Percentiles rank a stretch among this genome's conserved stretches.
Evolutionary conservation across 2,329 filamentous ascomycete genomes (phyloP).

Genomic region (Claviceps sorghi): DNA sequence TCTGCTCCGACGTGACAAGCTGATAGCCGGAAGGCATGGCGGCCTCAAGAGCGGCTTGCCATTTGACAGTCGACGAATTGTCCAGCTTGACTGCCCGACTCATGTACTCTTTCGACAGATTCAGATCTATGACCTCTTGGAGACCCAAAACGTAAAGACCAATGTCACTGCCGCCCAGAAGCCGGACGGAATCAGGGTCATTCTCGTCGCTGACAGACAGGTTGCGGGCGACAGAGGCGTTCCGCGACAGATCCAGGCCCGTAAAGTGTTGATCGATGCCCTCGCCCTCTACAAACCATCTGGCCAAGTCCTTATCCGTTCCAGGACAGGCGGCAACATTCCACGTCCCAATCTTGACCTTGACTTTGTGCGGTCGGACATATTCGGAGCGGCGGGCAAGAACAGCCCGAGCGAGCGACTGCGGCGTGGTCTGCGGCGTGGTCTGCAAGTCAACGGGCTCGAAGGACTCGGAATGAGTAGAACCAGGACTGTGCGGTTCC

Average conservation of each 20-base stretch:
- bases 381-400: conserved; percentile 67
- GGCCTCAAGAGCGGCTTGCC: conserved; percentile 62
- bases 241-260: conserved; percentile 32
- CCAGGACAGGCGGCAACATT: conserved; percentile 78
- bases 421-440: conserved; percentile 39
- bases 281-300: conserved; percentile 74
- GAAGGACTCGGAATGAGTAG: conserved; percentile 19
- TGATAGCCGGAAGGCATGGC: conserved; percentile 65
- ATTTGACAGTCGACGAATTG: conserved; percentile 54
- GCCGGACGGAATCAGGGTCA: conserved; percentile 19
- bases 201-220: conserved; percentile 22
- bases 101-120: conserved; percentile 64
- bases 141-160: conserved; percentile 81
- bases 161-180: conserved; percentile 52
- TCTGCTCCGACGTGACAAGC: conserved; percentile 65
- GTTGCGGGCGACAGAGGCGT: conserved; percentile 20
- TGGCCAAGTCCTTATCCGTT: conserved; percentile 73
- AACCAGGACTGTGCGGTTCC: conserved; percentile 15
- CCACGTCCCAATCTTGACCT: conserved; percentile 87
- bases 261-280: conserved; percentile 52
- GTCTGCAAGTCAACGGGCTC: conserved; percentile 30
- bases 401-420: conserved; percentile 50
- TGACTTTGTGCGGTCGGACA: conserved; percentile 56
- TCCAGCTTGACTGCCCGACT: conserved; percentile 54
- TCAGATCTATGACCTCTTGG: conserved; percentile 84